These are phyloP conservation scores for Phyllostachys edulis DNA, from an alignment of 176 grass and related monocot genomes.

Conservation along the genomic window DNA sequence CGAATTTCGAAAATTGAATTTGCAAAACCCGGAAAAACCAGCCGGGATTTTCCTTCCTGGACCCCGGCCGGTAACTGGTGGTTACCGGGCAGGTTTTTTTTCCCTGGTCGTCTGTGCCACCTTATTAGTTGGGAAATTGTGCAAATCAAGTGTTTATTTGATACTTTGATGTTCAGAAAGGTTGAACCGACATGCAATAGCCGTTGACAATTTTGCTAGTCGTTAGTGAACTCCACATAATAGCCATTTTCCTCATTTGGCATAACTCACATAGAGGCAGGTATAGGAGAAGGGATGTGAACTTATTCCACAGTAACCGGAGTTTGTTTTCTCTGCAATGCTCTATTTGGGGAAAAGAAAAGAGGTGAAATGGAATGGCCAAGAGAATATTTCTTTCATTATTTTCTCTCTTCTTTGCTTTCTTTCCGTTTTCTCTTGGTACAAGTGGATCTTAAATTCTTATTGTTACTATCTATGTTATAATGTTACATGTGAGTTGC, in stretches of 20 bases:
- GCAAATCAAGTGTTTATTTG: not conserved
- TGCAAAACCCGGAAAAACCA: too few species aligned
- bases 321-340: not conserved
- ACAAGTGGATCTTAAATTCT: not conserved
- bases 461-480: not conserved
- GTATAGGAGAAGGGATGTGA: not conserved
- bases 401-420: not conserved
- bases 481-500: not conserved
- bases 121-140: not conserved
- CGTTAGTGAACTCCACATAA: not conserved
- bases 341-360: not conserved
- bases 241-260: conserved; percentile 8
- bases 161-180: conserved; percentile 3
- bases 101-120: not conserved
- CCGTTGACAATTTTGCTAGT: too few species aligned
- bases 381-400: not conserved
- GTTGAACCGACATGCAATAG: not conserved
- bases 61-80: too few species aligned
- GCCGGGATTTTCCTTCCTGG: too few species aligned
- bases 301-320: not conserved
- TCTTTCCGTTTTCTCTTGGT: not conserved
- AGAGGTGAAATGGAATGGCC: not conserved
- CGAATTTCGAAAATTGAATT: too few species aligned
- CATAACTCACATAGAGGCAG: not conserved
- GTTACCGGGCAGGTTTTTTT: too few species aligned